Base-by-base conservation (phyloP, 371 early-diverging fungal genomes). In the Dinochytrium kinnereticum region DNA sequence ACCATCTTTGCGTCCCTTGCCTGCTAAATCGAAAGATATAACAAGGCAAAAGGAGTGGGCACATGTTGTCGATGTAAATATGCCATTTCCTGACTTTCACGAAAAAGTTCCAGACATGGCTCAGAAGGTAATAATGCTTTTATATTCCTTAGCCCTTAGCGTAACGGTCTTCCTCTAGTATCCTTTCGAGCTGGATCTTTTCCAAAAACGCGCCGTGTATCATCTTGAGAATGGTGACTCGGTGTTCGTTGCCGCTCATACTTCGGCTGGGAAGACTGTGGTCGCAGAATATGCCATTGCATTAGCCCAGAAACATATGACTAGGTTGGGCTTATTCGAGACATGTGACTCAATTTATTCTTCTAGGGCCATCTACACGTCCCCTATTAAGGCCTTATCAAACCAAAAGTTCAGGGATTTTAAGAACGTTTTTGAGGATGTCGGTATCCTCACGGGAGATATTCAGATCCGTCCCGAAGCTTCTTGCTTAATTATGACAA, bases 401-500 rank as follows among this genome's bases (percentile, higher is more conserved):
- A 99, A 99, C 80, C 99, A 99, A 88, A 99, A 99, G 85, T 99
- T 95, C 83, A 90, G 96, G 57, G 99, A 99, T 81, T 99, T 99
- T 80, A 90, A 92, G 69, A 81, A 86, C 26, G 93, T 93, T 0
- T 99, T 95, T 87, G 96, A 96, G 71, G 85, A 85, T 55, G 98
- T 99, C 0, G 99, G 99, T 40, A 96, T 99, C 61, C 83, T 99
- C 30, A 99, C 99, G 0, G 99, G 99, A 34, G 99, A 99, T 85
- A 95, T 99, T 13, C 99, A 99, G 82, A 97, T 99, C 73, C 90
- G 92, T 33, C 96, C 98, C 0, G 95, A 95, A 82, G 99, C 98
- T 7, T 89, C 93, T 24, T 98, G 97, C 80, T 82, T 99, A 55
- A 92, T 99, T 69, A 99, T 99, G 99, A 99, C 99, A 0, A 99